Conservation (phyloP, 2,329 filamentous ascomycete genomes). For the Botrytis sinoallii region DNA sequence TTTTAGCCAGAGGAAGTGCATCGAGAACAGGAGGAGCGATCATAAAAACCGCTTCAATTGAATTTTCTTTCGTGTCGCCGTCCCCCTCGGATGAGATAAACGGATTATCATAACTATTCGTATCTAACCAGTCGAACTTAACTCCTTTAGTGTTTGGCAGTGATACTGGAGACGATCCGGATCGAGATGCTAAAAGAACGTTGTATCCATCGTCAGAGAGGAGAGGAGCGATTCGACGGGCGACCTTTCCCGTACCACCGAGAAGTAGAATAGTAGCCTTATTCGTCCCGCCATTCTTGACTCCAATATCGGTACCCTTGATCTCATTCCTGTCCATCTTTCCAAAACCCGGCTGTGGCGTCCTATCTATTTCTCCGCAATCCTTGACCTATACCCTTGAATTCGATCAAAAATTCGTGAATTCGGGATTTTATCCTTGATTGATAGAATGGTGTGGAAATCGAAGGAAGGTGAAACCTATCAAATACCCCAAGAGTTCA, state of each 20-base stretch:
- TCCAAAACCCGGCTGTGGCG: not conserved
- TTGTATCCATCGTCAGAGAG: constrained; percentile 36
- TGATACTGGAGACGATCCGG: constrained; percentile 29
- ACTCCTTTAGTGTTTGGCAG: constrained; percentile 27
- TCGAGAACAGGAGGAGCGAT: constrained; percentile 41
- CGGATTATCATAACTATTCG: constrained; percentile 40
- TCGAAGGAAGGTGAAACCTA: not conserved
- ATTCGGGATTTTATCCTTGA: not conserved
- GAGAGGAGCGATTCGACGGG: constrained; percentile 41
- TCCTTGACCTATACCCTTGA: not conserved
- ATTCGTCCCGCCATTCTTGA: not conserved
- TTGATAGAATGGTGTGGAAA: not conserved
- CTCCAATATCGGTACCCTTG: not conserved
- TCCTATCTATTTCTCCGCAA: not conserved
- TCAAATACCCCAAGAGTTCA: not conserved
- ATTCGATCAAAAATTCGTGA: not conserved
- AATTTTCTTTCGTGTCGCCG: not conserved
- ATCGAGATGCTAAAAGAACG: constrained; percentile 43
- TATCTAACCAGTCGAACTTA: constrained; percentile 47
- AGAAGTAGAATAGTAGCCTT: constrained; percentile 32
- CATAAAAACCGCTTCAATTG: constrained; percentile 43
- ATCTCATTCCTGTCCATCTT: not conserved
- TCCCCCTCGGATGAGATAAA: constrained; percentile 30
- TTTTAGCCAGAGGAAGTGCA: constrained; percentile 38
- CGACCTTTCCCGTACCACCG: constrained; percentile 47